These are phyloP conservation scores for Solidago caesia DNA, from an alignment of 129 eudicot species.

Conservation along the genomic window DNA sequence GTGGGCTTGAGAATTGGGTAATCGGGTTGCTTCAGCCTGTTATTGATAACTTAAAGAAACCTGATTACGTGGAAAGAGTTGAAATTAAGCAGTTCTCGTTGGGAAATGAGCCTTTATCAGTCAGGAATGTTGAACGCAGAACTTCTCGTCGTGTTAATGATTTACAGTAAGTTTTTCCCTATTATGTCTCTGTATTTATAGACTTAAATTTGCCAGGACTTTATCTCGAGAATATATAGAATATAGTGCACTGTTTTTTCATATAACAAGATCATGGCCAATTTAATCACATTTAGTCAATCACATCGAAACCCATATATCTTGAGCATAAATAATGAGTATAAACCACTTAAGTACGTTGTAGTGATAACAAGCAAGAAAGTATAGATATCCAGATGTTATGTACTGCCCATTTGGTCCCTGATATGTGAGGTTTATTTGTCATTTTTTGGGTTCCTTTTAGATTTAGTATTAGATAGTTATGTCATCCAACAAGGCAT, in stretches of 20 bases:
- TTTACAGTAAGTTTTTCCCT: conserved; percentile 72
- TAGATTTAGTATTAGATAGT: not conserved
- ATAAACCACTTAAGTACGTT: not conserved
- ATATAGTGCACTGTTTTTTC: not conserved
- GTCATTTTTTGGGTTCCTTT: not conserved
- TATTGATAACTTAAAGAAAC: conserved; percentile 81
- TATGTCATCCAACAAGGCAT: conserved; percentile 5
- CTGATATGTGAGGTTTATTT: conserved; percentile 16
- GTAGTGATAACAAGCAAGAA: not conserved
- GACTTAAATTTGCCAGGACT: not conserved
- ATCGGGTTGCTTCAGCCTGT: conserved; percentile 89
- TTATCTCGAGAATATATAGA: not conserved
- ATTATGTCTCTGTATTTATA: not conserved
- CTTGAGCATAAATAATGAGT: not conserved
- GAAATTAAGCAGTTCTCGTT: conserved; percentile 91
- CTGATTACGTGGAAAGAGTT: conserved; percentile 92
- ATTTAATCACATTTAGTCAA: not conserved
- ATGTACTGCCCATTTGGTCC: conserved; percentile 12
- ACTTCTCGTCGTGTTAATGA: conserved; percentile 90
- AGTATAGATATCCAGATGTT: conserved; percentile 6
- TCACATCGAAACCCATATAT: not conserved
- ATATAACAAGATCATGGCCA: conserved; percentile 2
- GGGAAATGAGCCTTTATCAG: conserved; percentile 90
- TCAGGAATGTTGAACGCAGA: conserved; percentile 88
- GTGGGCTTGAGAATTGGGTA: conserved; percentile 92